phyloP scores from a whole-genome alignment of 306 rosid genomes.

The Lotus japonicus region DNA sequence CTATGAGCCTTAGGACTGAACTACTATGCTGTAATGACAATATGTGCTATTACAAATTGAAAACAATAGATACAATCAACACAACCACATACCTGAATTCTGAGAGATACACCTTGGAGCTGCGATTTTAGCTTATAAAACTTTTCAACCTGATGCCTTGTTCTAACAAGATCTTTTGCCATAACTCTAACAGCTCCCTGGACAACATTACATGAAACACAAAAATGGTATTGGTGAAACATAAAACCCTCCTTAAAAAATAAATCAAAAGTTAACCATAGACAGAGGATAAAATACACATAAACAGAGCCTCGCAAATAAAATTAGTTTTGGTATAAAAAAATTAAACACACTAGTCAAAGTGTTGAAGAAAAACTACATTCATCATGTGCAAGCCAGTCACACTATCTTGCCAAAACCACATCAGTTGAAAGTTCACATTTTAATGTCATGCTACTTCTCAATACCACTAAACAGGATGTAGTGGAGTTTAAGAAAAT shows the following conservation, averaged over 20 bases:
- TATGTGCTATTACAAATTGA: neutral
- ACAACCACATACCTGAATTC: constrained; percentile 70
- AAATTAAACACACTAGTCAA: neutral
- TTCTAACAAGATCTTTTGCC: constrained; percentile 98
- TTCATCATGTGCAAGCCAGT: neutral
- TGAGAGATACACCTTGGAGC: constrained; percentile 96
- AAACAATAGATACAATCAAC: neutral
- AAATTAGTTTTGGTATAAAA: neutral
- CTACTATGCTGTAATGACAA: neutral
- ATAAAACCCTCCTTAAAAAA: neutral
- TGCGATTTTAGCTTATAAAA: constrained; percentile 97
- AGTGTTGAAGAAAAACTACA: neutral
- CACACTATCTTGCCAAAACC: neutral
- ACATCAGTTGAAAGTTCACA: neutral
- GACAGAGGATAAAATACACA: neutral
- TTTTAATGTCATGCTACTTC: constrained; percentile 14
- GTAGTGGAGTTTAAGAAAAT: neutral
- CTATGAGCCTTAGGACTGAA: neutral
- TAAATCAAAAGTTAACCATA: constrained; percentile 8
- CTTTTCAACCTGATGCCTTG: constrained; percentile 94
- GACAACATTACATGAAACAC: constrained; percentile 26
- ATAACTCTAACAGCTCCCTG: constrained; percentile 98
- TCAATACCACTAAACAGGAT: neutral
- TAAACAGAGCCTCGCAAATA: neutral
- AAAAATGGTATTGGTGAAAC: constrained; percentile 19